These are phyloP conservation scores for Capronia epimyces DNA, from an alignment of 2,329 filamentous ascomycete genomes.

Conservation along the genomic window DNA sequence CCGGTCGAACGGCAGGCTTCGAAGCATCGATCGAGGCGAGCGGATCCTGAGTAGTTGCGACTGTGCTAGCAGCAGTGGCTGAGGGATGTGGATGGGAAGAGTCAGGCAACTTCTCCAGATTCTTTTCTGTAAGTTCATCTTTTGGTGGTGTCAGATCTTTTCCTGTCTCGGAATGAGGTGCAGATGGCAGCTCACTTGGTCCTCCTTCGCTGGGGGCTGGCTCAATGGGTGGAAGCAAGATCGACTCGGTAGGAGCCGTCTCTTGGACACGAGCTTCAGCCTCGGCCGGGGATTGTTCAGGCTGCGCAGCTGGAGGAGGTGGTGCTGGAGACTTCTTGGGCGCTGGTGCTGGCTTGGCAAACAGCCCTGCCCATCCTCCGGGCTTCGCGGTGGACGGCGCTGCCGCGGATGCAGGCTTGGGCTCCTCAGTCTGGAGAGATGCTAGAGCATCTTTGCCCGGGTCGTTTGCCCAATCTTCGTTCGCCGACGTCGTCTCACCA, in stretches of 20 bases:
- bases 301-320: constrained; percentile 20
- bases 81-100: constrained; percentile 69
- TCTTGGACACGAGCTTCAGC: constrained; percentile 33
- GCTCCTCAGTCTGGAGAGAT: constrained; percentile 33
- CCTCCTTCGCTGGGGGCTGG: constrained; percentile 37
- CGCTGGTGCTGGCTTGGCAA: constrained; percentile 54
- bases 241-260: constrained; percentile 40
- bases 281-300: constrained; percentile 15
- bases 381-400: constrained; percentile 23
- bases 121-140: constrained; percentile 82
- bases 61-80: constrained; percentile 80
- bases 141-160: constrained; percentile 58
- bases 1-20: constrained; percentile 50
- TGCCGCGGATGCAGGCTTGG: constrained; percentile 25
- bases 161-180: constrained; percentile 28
- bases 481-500: constrained; percentile 27
- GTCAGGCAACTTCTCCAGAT: constrained; percentile 86
- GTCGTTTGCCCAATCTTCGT: constrained; percentile 28
- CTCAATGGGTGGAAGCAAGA: constrained; percentile 36
- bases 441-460: constrained; percentile 28
- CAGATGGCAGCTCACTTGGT: constrained; percentile 27
- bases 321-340: constrained; percentile 48
- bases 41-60: constrained; percentile 78
- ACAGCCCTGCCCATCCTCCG: constrained; percentile 64
- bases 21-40: constrained; percentile 51